These are phyloP conservation scores for Teunomyces funiuensis DNA, from an alignment of 805 yeast genomes.

Conservation along the genomic window DNA sequence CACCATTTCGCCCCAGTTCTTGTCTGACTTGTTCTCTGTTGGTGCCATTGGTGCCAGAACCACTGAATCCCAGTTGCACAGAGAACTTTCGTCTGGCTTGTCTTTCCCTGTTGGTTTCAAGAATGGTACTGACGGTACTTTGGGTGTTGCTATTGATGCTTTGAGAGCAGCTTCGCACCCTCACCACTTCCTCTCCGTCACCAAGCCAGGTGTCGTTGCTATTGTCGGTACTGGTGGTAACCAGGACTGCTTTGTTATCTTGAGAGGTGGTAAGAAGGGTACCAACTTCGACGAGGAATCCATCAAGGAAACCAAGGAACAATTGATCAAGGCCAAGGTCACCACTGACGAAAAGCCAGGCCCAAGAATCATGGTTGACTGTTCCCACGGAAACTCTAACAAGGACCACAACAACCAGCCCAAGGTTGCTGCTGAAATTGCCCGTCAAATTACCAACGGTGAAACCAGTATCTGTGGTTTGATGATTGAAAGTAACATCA, in stretches of 20 bases:
- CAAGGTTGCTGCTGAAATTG: slow-evolving; percentile 72
- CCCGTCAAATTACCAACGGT: slow-evolving; percentile 78
- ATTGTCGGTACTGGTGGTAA: slow-evolving; percentile 96
- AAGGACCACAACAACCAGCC: slow-evolving; percentile 94
- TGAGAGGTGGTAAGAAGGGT: slow-evolving; percentile 94
- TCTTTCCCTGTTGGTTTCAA: slow-evolving; percentile 98
- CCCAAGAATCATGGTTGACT: slow-evolving; percentile 87
- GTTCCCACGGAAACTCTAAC: slow-evolving; percentile 94
- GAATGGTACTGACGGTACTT: slow-evolving; percentile 95
- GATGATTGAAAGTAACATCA: slow-evolving; percentile 93
- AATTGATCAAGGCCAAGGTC: slow-evolving; percentile 51
- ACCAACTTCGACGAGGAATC: slow-evolving; percentile 83
- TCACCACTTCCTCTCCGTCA: slow-evolving; percentile 92
- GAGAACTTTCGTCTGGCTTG: slow-evolving; percentile 94
- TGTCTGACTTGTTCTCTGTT: slow-evolving; percentile 87
- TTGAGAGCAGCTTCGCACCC: slow-evolving; percentile 88
- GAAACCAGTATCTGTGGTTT: slow-evolving; percentile 80
- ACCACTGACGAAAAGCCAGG: slow-evolving; percentile 48
- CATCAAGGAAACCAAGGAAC: slow-evolving; percentile 64
- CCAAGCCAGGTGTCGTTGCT: slow-evolving; percentile 95
- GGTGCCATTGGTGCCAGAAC: slow-evolving; percentile 99
- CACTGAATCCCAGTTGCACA: slow-evolving; percentile 95
- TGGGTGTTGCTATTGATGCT: slow-evolving; percentile 94
- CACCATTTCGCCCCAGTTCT: slow-evolving; percentile 94
- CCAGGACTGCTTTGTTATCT: slow-evolving; percentile 81